Percentiles rank a stretch among this genome's conserved stretches.
These are phyloP conservation scores for Colletotrichum plurivorum DNA, from an alignment of 2,329 filamentous ascomycete genomes.

Conservation along the genomic window DNA sequence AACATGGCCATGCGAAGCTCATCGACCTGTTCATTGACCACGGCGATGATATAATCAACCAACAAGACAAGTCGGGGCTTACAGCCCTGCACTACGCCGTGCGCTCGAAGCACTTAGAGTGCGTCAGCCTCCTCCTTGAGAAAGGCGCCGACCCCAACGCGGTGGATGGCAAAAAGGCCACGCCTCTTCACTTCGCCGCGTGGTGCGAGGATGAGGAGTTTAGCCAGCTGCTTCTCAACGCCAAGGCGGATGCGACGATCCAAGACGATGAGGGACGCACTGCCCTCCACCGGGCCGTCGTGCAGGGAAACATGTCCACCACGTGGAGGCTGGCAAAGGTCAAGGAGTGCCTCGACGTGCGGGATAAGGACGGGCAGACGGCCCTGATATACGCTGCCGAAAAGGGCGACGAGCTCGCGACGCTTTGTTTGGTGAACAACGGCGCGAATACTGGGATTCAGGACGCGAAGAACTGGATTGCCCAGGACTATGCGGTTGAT, in stretches of 20 bases:
- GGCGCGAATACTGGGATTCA: not conserved
- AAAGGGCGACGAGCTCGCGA: not conserved
- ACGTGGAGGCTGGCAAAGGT: not conserved
- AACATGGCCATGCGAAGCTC: not conserved
- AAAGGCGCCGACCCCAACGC: not conserved
- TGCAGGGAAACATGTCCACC: not conserved
- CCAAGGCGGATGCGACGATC: not conserved
- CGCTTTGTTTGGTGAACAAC: not conserved
- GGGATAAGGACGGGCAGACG: not conserved
- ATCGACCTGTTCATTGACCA: not conserved
- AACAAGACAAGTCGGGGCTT: not conserved
- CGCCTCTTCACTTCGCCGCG: not conserved
- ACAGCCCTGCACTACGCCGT: not conserved
- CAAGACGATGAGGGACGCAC: not conserved
- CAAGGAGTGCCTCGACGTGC: not conserved
- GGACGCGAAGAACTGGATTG: constrained; percentile 2
- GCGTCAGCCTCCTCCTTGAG: not conserved
- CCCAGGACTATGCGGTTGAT: not conserved
- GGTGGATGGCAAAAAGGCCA: not conserved
- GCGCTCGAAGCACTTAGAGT: not conserved
- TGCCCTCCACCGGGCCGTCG: not conserved
- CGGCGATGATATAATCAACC: not conserved
- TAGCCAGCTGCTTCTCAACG: not conserved
- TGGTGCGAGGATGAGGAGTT: not conserved
- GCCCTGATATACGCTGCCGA: constrained; percentile 6